Base-by-base conservation (phyloP, 345 rosid species). In the Hypericum androsaemum region DNA sequence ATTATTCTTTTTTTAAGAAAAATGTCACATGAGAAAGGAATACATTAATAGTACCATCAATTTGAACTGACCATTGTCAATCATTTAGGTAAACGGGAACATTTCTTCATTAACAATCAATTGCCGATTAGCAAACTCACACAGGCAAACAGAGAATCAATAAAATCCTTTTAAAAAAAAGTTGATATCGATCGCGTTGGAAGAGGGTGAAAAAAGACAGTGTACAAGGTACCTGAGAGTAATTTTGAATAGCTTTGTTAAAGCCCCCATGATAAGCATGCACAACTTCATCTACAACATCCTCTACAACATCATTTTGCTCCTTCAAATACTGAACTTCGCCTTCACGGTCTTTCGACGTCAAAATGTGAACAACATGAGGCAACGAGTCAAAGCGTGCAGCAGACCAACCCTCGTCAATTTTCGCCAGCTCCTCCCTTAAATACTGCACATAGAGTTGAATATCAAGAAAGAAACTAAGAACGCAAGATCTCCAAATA, bases 371-470 rank as follows among this genome's bases (percentile, higher is more conserved):
- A 41, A 94, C 97, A 39, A 94, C 97, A 67, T 88, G 95, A 63
- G 97, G 97, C 62, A 94, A 78, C n/a, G 99, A 86, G 71, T 94
- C 99, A 75, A 94, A 94, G 42, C 97, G 89, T 57, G 94, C 84
- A 60, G 79, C 82, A 52, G 87, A 82, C 99, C 99, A 94, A 66
- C 76, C 81, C 69, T 86, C 94, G 66, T 86, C 89, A 56, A 94
- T 75, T 64, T 67, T 78, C 63, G 77, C 63, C 54, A 94, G 77
- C 72, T 88, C 99, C 9, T 76, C 87, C 75, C 87, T 78, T 70
- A 94, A 78, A 63, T 83, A 82, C 99, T 94, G 82, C 57, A 61
- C 50, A 59, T 12, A 68, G 63, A 60, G 50, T n/a, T 57, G 16
- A 70, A 51, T 54, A 64, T 22, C 52, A 75, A n/a, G 47, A 41